Evolutionary conservation across 2,329 filamentous ascomycete species (phyloP), one percentile per base, ranked within the genome.

Genomic region (Beauveria brongniartii): DNA sequence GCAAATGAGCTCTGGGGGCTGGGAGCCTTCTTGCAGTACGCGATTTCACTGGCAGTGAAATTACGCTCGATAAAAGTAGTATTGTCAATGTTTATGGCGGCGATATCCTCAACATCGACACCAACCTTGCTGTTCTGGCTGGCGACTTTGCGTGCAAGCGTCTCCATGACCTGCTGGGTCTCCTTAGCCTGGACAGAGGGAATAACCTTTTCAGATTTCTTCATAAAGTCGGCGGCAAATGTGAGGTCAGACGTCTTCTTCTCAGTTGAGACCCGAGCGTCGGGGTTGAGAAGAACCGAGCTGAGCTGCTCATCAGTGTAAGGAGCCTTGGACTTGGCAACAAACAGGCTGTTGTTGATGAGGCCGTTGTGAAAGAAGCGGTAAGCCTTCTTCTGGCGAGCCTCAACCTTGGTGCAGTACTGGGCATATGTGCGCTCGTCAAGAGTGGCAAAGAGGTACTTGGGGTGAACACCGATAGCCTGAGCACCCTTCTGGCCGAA

Each of bases 401-500:
- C 87, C 70, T 91, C 88, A 20, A 97, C 91, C 83, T 96, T 97
- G 71, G 80, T 78, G 73, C 88, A 89, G 83, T 99, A 99, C 61
- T 85, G 80, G 63, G 85, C 78, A 76, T 91, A 99, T 56, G 90
- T 89, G 53, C 87, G 80, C 77, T 93, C 84, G 71, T 97, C 93
- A 56, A 99, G 89, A n/a, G 91, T 88, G 54, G 94, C 94, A 69
- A 88, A 99, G 62, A 99, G 84, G 76, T 97, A 99, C 77, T 90
- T 93, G 71, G 95, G 91, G 74, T 99, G 94, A 57, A 99, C 89
- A 81, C 93, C 94, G 70, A 99, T 95, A 48, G 90, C 93, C 76
- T 99, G 95, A 28, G 94, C 91, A 72, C 94, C 94, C 85, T 99
- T 99, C 77, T 99, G 94, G 68, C 94, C 94, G 81, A 99, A 99